These are phyloP conservation scores for Tolypocladium sp. DNA, from an alignment of 2,329 filamentous ascomycete genomes.

Conservation along the genomic window DNA sequence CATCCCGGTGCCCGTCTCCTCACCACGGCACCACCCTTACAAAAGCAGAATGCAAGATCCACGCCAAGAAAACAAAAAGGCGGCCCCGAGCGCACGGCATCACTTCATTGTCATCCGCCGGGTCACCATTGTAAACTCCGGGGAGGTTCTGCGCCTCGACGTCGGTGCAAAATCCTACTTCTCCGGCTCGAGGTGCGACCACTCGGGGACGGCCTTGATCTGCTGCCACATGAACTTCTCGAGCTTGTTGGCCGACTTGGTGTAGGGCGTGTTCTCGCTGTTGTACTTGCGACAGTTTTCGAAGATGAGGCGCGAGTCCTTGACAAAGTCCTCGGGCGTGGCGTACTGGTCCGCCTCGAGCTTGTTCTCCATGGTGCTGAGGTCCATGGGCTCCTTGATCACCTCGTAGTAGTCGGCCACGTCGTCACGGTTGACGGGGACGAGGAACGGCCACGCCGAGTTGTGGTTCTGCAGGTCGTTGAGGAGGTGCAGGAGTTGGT, in stretches of 20 bases:
- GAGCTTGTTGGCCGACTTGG: conserved; percentile 87
- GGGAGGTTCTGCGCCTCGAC: conserved; percentile 1
- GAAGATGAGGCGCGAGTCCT: conserved; percentile 81
- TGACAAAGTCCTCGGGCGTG: conserved; percentile 85
- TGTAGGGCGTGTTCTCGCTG: conserved; percentile 88
- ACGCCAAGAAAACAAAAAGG: neutral
- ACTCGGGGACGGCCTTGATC: conserved; percentile 86
- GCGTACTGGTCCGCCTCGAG: conserved; percentile 89
- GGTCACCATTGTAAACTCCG: neutral
- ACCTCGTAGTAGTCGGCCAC: conserved; percentile 99
- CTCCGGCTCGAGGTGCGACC: conserved; percentile 57
- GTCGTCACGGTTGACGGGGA: conserved; percentile 90
- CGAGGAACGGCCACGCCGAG: conserved; percentile 88
- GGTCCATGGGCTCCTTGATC: conserved; percentile 96
- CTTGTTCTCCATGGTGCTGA: conserved; percentile 91
- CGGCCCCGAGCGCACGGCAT: neutral
- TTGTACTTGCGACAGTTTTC: conserved; percentile 96
- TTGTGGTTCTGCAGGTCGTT: conserved; percentile 93
- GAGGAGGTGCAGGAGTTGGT: conserved; percentile 82
- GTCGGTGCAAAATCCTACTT: conserved; percentile 19
- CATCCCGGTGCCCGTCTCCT: neutral
- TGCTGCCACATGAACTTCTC: conserved; percentile 94
- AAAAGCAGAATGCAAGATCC: neutral
- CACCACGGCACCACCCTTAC: no score
- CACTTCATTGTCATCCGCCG: neutral